These are phyloP conservation scores for Blastocystis sp. DNA, from an alignment of 352 stramenopile genomes.

Conservation along the genomic window DNA sequence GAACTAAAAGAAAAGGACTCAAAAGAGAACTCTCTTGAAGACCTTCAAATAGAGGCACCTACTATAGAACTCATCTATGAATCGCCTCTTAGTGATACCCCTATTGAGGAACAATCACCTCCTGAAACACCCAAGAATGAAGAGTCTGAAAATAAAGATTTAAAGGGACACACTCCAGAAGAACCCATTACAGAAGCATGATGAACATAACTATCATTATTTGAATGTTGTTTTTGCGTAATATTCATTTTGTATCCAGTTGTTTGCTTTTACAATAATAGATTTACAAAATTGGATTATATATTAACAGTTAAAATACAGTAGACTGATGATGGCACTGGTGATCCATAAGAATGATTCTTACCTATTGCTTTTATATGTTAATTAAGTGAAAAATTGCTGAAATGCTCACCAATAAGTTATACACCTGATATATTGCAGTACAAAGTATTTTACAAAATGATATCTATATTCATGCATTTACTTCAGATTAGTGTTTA, in stretches of 20 bases:
- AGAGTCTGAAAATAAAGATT: too few species aligned
- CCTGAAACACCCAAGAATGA: too few species aligned
- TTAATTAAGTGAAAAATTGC: background rate
- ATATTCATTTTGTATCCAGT: background rate
- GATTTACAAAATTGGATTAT: background rate
- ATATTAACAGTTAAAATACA: background rate
- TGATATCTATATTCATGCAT: background rate
- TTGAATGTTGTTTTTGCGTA: slow-evolving; percentile 8
- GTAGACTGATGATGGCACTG: background rate
- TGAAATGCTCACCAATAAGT: background rate
- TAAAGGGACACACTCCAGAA: too few species aligned
- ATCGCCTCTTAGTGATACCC: too few species aligned
- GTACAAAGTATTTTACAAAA: background rate
- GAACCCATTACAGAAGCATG: too few species aligned
- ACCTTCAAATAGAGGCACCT: background rate
- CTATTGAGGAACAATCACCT: too few species aligned
- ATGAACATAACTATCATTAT: background rate
- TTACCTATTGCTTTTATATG: background rate
- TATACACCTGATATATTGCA: background rate
- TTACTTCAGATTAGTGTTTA: background rate
- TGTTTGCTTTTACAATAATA: background rate
- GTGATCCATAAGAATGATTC: background rate
- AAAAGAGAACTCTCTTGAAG: background rate
- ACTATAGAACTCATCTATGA: too few species aligned
- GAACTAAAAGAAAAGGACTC: background rate